Base-by-base conservation (phyloP, 2,329 filamentous ascomycete species). In the Pseudocercospora musae region DNA sequence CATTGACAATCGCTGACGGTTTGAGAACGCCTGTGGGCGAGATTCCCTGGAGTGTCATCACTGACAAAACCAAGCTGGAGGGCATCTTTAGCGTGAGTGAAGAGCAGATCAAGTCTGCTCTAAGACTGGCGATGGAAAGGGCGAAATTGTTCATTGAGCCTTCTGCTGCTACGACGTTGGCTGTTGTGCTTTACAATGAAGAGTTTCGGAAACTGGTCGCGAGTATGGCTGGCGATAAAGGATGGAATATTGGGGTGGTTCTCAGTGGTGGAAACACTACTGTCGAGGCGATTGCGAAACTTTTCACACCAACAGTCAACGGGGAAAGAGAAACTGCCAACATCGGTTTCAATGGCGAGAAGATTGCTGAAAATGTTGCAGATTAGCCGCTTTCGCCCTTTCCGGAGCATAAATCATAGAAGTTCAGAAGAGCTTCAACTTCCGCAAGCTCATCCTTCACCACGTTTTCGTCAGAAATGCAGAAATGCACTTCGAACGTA, bases 111-210 rank as follows among this genome's bases (percentile, higher is more conserved):
- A 83, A 84, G 71, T 82, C 80, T 21, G 89, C 93, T 11, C 84
- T 96, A 84, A 79, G 84, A 64, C 77, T 98, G 65, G 89, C 96
- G 33, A 79, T 93, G 65, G 94, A 98, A 84, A 80, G 93, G 62
- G 87, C 95, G 82, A 97, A 98, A 85, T 79, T 96, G 52, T 87
- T 97, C 21, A 87, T 97, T 11, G 94, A 98, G 81, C 94, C 94
- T 21, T 93, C 89, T 76, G 86, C 90, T 0, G 92, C 88, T 2
- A 93, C 97, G n/a, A 86, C 87, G 1, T 76, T 98, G 63, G 95
- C 94, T 0, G 90, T 91, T 7, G 88, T 87, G 57, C 78, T 98
- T 68, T 97, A 86, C 68, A 89, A 96, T 74, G 91, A 96, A 77
- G 91, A 92, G 3, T 97, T 97, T 66, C 80, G 91, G 62, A 74